Conservation (phyloP, 345 rosid genomes). For the Rubroshorea leprosula region DNA sequence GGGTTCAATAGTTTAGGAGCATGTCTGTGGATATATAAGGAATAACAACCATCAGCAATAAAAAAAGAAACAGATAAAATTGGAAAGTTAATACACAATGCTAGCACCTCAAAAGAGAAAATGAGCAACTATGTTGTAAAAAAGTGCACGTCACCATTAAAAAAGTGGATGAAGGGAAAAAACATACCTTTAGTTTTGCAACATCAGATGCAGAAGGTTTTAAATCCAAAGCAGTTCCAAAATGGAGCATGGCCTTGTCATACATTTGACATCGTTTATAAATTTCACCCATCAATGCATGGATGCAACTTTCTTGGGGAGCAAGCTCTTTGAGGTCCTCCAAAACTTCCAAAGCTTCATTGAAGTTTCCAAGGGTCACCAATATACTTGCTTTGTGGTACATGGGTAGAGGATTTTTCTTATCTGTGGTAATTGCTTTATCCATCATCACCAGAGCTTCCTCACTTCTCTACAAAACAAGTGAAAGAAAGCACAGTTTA, state of each 20-base stretch:
- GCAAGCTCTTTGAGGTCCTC: conserved; percentile 77
- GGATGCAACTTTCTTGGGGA: conserved; percentile 75
- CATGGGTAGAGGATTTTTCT: conserved; percentile 83
- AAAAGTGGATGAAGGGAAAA: conserved; percentile 2
- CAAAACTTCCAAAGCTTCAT: conserved; percentile 63
- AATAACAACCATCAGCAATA: too few relatives aligned
- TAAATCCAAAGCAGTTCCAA: conserved; percentile 81
- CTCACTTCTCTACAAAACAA: conserved; percentile 54
- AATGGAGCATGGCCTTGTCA: conserved; percentile 79
- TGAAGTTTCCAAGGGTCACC: conserved; percentile 47
- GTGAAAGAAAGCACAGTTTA: background rate
- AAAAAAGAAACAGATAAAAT: too few relatives aligned
- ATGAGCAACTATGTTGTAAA: too few relatives aligned
- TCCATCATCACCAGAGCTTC: conserved; percentile 89
- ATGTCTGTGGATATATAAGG: too few relatives aligned
- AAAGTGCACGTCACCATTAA: background rate
- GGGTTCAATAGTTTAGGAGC: too few relatives aligned
- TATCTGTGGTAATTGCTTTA: conserved; percentile 62
- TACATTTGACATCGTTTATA: conserved; percentile 52
- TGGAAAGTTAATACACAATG: too few relatives aligned
- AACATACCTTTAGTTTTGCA: conserved; percentile 63
- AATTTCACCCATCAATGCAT: conserved; percentile 76
- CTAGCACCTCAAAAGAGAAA: too few relatives aligned
- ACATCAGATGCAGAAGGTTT: conserved; percentile 70
- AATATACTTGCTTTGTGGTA: conserved; percentile 84